phyloP scores from a whole-genome alignment of 164 flowering plant species.

The Cinnamomum micranthum region DNA sequence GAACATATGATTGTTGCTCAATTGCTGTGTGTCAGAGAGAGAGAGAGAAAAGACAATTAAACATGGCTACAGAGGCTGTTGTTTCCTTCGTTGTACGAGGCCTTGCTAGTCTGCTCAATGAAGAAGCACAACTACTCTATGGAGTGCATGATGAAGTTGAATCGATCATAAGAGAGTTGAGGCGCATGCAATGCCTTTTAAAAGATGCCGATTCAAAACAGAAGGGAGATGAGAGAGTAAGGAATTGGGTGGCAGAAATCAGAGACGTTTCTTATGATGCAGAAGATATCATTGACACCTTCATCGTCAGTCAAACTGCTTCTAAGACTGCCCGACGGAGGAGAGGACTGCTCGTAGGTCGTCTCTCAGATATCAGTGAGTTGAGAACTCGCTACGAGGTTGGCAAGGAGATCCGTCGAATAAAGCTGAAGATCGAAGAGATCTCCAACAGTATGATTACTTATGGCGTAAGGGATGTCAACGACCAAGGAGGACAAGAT shows the following conservation, averaged over 20 bases:
- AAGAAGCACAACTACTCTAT: neutral
- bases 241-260: constrained; percentile 19
- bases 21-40: too few relatives aligned
- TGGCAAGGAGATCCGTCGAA: neutral
- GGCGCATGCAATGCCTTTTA: constrained; percentile 25
- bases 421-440: neutral
- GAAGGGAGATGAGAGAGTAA: constrained; percentile 6
- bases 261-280: constrained; percentile 16
- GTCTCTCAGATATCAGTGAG: neutral
- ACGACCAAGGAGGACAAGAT: neutral
- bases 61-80: constrained; percentile 4
- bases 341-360: neutral
- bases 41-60: too few relatives aligned
- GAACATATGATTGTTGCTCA: too few relatives aligned
- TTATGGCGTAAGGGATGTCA: neutral
- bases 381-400: neutral
- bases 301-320: neutral
- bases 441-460: neutral
- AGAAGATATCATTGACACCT: constrained; percentile 19
- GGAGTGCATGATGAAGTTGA: constrained; percentile 20
- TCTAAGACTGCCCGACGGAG: neutral
- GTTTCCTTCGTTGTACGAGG: constrained; percentile 12
- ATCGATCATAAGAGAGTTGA: constrained; percentile 18
- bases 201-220: constrained; percentile 24
- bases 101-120: constrained; percentile 13